These are phyloP conservation scores for Stereum hirsutum DNA, from an alignment of 1,284 basidiomycete genomes.

Conservation along the genomic window DNA sequence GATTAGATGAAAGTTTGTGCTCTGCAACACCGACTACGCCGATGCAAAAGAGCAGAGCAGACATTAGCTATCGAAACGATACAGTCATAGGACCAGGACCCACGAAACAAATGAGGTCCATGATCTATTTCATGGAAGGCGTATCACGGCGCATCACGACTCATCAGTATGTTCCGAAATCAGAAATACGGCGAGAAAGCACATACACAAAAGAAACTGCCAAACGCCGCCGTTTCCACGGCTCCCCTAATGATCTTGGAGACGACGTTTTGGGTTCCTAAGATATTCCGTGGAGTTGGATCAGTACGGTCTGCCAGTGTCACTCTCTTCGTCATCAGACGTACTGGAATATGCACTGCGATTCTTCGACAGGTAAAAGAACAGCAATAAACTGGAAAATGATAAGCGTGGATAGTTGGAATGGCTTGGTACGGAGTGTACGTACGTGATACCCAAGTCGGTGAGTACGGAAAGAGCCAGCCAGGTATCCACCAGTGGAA, in stretches of 20 bases:
- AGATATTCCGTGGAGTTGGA: background rate
- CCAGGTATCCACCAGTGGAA: constrained; percentile 14
- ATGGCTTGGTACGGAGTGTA: background rate
- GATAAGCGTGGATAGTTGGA: background rate
- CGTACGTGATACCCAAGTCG: constrained; percentile 13
- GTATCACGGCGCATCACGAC: no score
- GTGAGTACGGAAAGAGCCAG: constrained; percentile 10
- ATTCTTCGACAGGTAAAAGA: background rate
- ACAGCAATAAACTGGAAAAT: background rate
- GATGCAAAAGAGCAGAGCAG: no score
- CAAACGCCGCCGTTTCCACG: constrained; percentile 20
- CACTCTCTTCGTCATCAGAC: no score
- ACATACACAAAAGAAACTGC: constrained; percentile 18
- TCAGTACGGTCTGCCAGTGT: background rate
- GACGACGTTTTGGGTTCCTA: constrained; percentile 20
- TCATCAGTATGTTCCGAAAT: background rate
- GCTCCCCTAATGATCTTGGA: constrained; percentile 17
- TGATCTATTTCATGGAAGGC: constrained; percentile 8
- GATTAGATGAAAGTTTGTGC: constrained; percentile 10
- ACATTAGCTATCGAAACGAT: background rate
- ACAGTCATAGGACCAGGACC: no score
- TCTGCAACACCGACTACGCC: constrained; percentile 9
- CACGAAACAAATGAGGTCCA: constrained; percentile 10
- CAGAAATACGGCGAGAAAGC: background rate
- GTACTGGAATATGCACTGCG: background rate